A percentile compares a stretch with the other conserved stretches of the same genome.
These are phyloP conservation scores for Cytospora paraplurivora DNA, from an alignment of 2,329 filamentous ascomycete species.

Conservation along the genomic window DNA sequence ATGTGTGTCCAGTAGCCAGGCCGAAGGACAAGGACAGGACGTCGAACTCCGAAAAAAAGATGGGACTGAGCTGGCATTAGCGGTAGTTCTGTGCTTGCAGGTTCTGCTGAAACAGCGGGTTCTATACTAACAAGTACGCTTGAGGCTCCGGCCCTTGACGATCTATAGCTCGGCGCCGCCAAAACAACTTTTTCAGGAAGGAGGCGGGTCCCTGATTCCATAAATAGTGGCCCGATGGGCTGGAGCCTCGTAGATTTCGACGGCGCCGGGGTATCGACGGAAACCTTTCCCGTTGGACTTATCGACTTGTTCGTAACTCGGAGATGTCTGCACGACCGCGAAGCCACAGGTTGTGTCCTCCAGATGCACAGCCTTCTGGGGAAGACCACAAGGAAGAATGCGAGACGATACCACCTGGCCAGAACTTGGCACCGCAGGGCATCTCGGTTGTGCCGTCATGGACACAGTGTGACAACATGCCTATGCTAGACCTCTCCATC, in stretches of 20 bases:
- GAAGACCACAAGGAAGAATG: neutral
- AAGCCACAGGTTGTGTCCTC: neutral
- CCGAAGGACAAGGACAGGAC: neutral
- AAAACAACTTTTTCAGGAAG: neutral
- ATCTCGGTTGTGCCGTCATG: slow-evolving; percentile 10
- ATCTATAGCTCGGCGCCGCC: slow-evolving; percentile 1
- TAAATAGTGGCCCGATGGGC: slow-evolving; percentile 16
- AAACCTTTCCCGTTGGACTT: slow-evolving; percentile 6
- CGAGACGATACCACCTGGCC: slow-evolving; percentile 3
- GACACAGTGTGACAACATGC: slow-evolving; percentile 22
- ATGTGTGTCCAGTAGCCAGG: neutral
- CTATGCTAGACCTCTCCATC: slow-evolving; percentile 14
- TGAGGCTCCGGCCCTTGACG: neutral
- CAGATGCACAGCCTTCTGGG: neutral
- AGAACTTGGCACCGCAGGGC: slow-evolving; percentile 9
- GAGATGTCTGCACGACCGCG: slow-evolving; percentile 1
- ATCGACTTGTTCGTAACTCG: slow-evolving; percentile 12
- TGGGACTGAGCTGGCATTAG: neutral
- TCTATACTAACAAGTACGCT: neutral
- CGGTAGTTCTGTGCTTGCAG: neutral
- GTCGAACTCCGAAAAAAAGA: neutral
- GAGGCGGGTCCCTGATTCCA: neutral
- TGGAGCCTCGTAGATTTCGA: slow-evolving; percentile 13
- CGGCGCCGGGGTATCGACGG: slow-evolving; percentile 18
- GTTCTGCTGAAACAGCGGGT: neutral